These are phyloP conservation scores for Tetraselmis striata DNA, from an alignment of 139 green algal genomes.

Conservation along the genomic window DNA sequence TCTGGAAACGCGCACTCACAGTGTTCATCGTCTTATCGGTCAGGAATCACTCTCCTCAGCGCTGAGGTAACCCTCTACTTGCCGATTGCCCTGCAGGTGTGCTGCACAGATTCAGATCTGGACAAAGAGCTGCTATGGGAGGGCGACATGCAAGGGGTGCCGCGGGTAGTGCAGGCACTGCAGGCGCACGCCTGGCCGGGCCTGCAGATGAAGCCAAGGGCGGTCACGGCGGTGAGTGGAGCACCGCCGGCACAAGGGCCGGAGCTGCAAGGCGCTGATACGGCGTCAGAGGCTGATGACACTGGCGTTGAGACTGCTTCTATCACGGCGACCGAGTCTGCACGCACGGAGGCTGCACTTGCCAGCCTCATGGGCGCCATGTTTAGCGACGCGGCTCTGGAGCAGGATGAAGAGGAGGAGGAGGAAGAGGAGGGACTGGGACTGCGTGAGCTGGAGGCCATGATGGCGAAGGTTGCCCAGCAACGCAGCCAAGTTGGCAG, in stretches of 20 bases:
- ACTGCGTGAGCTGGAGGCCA: neutral
- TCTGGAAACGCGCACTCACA: no score
- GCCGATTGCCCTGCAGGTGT: no score
- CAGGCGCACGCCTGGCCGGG: neutral
- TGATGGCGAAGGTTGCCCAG: neutral
- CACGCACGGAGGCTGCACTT: neutral
- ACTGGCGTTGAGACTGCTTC: no score
- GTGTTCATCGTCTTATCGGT: no score
- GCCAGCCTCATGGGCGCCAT: neutral
- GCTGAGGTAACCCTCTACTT: no score
- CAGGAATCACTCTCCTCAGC: no score
- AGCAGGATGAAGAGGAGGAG: neutral
- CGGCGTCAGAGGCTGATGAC: no score
- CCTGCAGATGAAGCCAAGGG: neutral
- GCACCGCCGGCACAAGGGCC: no score
- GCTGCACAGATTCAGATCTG: neutral
- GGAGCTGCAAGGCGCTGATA: no score
- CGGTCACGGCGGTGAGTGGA: no score
- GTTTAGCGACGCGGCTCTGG: neutral
- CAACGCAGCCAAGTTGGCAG: neutral
- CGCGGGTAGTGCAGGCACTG: neutral
- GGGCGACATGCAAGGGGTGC: neutral
- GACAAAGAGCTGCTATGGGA: neutral
- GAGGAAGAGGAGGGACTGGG: neutral
- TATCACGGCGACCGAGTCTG: no score